Evolutionary conservation across 2,329 filamentous ascomycete species (phyloP).

Genomic region (Lecanosticta acicola): DNA sequence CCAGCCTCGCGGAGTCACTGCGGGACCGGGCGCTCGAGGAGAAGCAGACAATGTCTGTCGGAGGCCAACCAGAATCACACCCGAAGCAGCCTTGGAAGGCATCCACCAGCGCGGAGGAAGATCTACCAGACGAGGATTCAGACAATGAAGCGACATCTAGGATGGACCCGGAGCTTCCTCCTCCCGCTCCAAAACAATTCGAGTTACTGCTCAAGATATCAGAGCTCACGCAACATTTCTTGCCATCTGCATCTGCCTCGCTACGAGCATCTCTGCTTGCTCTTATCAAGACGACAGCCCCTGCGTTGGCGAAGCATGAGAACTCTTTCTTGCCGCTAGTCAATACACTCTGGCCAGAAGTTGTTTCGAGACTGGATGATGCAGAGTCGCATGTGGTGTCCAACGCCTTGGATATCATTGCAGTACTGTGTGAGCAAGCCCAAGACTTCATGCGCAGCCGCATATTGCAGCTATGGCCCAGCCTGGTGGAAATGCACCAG

Average conservation of each 20-base stretch:
- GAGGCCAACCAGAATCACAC: constrained; percentile 13
- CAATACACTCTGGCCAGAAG: constrained; percentile 83
- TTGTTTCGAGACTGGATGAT: constrained; percentile 63
- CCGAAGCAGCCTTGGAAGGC: constrained; percentile 30
- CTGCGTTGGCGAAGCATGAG: constrained; percentile 68
- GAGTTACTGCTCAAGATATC: constrained; percentile 76
- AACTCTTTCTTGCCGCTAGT: constrained; percentile 81
- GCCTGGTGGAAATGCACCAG: constrained; percentile 23
- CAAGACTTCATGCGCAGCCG: constrained; percentile 76
- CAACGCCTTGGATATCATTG: constrained; percentile 64
- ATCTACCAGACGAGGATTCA: constrained; percentile 10
- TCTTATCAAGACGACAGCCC: constrained; percentile 66
- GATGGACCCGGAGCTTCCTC: constrained; percentile 37
- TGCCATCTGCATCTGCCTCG: constrained; percentile 75
- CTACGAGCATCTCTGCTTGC: constrained; percentile 73
- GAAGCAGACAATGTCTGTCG: neutral
- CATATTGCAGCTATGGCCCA: constrained; percentile 66
- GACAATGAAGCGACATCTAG: constrained; percentile 17
- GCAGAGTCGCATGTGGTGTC: constrained; percentile 62
- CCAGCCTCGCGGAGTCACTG: neutral
- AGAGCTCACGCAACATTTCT: constrained; percentile 78
- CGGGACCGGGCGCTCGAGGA: neutral
- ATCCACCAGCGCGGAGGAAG: constrained; percentile 27
- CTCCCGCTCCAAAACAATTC: constrained; percentile 70
- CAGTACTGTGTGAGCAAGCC: constrained; percentile 62